Conservation (phyloP, 2,329 filamentous ascomycete species). For the Fusarium miscanthi region DNA sequence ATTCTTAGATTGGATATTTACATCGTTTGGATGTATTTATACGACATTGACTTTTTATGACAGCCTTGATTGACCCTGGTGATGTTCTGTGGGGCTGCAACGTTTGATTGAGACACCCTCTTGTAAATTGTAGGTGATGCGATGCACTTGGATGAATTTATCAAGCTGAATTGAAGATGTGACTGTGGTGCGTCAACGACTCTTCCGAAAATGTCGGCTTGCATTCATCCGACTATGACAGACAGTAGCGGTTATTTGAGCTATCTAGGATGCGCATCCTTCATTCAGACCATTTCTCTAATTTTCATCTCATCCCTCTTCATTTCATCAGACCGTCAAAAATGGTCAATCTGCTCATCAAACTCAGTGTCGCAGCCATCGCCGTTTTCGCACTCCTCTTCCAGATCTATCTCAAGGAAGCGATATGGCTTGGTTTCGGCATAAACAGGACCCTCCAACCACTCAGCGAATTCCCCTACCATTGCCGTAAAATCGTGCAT, state of each 20-base stretch:
- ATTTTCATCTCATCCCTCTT: too few relatives aligned
- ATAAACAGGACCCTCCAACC: conserved; percentile 36
- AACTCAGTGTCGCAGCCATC: conserved; percentile 23
- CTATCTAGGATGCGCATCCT: neutral
- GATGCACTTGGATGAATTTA: neutral
- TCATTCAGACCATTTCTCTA: neutral
- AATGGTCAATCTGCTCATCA: conserved; percentile 20
- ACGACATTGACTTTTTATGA: conserved; percentile 17
- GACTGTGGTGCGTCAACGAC: fast-evolving
- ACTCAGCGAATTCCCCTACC: conserved; percentile 41
- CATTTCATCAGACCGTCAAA: too few relatives aligned
- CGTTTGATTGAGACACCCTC: neutral
- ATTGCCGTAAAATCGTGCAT: conserved; percentile 38
- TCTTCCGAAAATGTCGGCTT: neutral
- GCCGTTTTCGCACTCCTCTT: conserved; percentile 34
- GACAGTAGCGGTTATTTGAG: neutral
- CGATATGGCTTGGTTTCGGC: conserved; percentile 39
- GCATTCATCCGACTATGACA: neutral
- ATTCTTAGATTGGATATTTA: conserved; percentile 4
- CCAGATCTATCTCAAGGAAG: conserved; percentile 38
- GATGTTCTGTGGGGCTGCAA: neutral
- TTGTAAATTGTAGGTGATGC: neutral
- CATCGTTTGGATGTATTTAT: conserved; percentile 1
- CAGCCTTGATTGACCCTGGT: neutral
- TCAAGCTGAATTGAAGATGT: neutral